Base-by-base conservation (phyloP, 2,329 filamentous ascomycete genomes). In the Lecanicillium sp. region DNA sequence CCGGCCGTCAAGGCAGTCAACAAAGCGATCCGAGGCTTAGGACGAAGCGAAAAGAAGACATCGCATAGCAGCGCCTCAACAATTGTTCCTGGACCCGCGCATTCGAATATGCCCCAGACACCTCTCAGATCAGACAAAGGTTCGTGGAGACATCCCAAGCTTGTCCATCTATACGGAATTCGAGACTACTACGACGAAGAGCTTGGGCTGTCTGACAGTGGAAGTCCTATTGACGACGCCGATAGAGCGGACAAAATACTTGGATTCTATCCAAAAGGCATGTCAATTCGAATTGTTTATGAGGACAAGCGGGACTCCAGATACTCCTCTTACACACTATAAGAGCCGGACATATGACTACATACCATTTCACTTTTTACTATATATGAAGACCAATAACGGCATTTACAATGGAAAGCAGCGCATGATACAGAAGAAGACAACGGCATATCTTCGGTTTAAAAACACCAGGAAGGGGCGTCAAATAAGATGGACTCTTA, bases 1-100 rank as follows among this genome's bases (percentile, higher is more conserved):
- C 70, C 71, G 2, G 58, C 72, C 1, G 59, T 72, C 51, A 60
- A 58, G 19, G 39, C 27, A 15, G 7, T 42, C 17, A 12, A 11
- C 14, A 27, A 17, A 2, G 32, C n/a, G 12, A 5, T 30, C 11
- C 39, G 27, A 42, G 12, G 27, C 17, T 26, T 20, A n/a, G n/a
- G 5, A 14, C 39, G 5, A 32, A 11, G 9, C 17, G 12, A 14
- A 14, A 32, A 42, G n/a, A 21, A 42, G 19, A 30, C 27, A 15
- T 42, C 38, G 11, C 39, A 32, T 8, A 27, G 12, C 15, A 32
- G 11, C 19, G 17, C 30, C 10, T 17, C 11, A 20, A 21, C 38
- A 9, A 19, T 19, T 12, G 23, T 41, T 11, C 26, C 38, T 7
- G 15, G 11, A 14, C 30, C n/a, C 9, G 29, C 38, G 8, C 23